Evolutionary conservation across 495 filamentous ascomycete species (phyloP).

Genomic region (Xylaria nigripes): DNA sequence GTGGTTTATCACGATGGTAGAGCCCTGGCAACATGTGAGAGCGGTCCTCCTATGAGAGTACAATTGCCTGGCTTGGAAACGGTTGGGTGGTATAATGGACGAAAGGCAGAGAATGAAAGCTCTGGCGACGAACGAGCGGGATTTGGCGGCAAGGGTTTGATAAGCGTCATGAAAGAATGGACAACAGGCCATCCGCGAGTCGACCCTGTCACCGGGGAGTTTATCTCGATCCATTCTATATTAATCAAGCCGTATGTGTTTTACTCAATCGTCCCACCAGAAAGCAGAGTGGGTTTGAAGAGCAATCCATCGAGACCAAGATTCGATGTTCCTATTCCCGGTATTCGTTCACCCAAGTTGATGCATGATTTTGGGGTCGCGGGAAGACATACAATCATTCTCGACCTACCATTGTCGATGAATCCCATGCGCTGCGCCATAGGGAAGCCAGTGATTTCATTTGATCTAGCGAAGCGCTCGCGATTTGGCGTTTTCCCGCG

Average conservation of each 20-base stretch:
- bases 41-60: constrained; percentile 56
- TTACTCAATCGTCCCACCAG: constrained; percentile 49
- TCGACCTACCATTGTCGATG: constrained; percentile 58
- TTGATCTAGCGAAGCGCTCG: constrained; percentile 43
- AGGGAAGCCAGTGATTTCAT: constrained; percentile 47
- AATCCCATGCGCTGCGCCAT: constrained; percentile 48
- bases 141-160: constrained; percentile 44
- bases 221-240: constrained; percentile 55
- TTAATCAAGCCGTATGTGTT: constrained; percentile 55
- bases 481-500: constrained; percentile 59
- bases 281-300: constrained; percentile 1
- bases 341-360: constrained; percentile 53
- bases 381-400: constrained; percentile 48
- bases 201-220: constrained; percentile 50
- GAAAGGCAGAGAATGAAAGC: constrained; percentile 40
- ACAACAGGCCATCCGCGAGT: constrained; percentile 60
- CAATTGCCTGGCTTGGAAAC: constrained; percentile 53
- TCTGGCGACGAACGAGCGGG: constrained; percentile 1
- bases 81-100: constrained; percentile 58
- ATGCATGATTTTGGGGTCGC: constrained; percentile 69
- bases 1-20: constrained; percentile 57
- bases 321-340: constrained; percentile 35
- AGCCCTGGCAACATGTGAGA: constrained; percentile 58
- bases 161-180: constrained; percentile 56
- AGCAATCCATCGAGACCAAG: constrained; percentile 10